Evolutionary conservation across 768 basidiomycete genomes (phyloP), one percentile per base, ranked within the genome.

Genomic region (Serendipita indica): DNA sequence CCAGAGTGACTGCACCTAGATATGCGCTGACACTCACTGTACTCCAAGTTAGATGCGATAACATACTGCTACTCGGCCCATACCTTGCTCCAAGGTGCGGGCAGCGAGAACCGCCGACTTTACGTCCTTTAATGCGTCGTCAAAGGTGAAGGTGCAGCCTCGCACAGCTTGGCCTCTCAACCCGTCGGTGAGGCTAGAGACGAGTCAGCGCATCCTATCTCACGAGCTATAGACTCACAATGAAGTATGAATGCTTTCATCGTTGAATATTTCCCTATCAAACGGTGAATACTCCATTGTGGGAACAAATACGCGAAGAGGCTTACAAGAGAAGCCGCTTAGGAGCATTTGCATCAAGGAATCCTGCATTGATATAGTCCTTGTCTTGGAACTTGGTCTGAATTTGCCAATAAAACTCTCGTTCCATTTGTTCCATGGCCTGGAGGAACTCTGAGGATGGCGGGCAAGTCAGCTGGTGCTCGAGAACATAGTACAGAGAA

Each of bases 381-480:
- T 75, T 66, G 28, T 73, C 71, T 62, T 78, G 70, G 74, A 89
- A 89, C 64, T 81, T 83, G 12, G 69, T 57, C 22, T 88, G 71
- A 13, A 79, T 85, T 64, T 86, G 76, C 2, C 70, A 60, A 67
- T 90, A 90, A 66, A 89, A 88, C 25, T 71, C 64, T 12, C 75
- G 75, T 68, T 89, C 87, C n/a, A 89, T 72, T 62, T 82, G 78
- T 67, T 89, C 87, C 46, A 89, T 73, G 52, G 85, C 81, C 67
- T 81, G 73, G 43, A 85, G 84, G 63, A 89, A 89, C 66, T 81
- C 87, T 89, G 57, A 25, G 20, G 13, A 27, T 5, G 22, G 49
- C 7, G 22, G 25, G 22, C 22, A 18, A 33, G 49, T 37, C 35
- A 37, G 35, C 35, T 10, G n/a, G n/a, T 10, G 10, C 35, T n/a